These are phyloP conservation scores for Colletotrichum coccodes DNA, from an alignment of 2,329 filamentous ascomycete genomes.

Conservation along the genomic window DNA sequence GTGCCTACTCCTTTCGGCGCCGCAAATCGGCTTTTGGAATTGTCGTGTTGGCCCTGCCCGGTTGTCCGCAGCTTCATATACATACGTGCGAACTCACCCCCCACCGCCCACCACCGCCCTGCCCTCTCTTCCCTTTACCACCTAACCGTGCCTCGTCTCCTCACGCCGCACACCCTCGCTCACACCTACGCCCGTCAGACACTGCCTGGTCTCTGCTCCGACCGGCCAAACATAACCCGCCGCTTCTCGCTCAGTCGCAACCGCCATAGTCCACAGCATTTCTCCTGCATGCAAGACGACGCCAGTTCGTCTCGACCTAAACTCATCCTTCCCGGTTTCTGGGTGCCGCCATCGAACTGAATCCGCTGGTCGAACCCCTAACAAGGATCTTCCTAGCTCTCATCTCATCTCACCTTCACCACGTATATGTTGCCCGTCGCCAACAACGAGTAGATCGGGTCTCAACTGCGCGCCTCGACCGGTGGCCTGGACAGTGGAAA, in stretches of 20 bases:
- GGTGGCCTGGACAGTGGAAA: constrained; percentile 8
- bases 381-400: constrained; percentile 23
- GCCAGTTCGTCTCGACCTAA: constrained; percentile 11
- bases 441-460: constrained; percentile 24
- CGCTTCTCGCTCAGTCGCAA: neutral
- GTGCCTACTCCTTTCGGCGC: neutral
- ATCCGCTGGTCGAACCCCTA: constrained; percentile 1
- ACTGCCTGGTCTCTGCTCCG: constrained; percentile 10
- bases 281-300: constrained; percentile 21
- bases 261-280: neutral
- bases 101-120: neutral
- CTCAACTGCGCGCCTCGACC: constrained; percentile 14
- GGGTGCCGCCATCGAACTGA: constrained; percentile 10
- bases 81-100: constrained; percentile 16
- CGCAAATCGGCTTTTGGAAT: constrained; percentile 14
- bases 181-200: constrained; percentile 2
- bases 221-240: constrained; percentile 1
- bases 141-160: neutral
- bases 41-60: constrained; percentile 16
- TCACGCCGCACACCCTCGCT: constrained; percentile 3
- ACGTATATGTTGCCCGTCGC: constrained; percentile 2
- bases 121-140: constrained; percentile 13
- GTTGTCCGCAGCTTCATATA: constrained; percentile 22
- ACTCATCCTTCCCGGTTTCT: constrained; percentile 18
- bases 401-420: neutral